A percentile compares a stretch with the other conserved stretches of the same genome.
Conservation (phyloP, 1,139 yeast genomes). For the Magnusiomyces fungicola region DNA sequence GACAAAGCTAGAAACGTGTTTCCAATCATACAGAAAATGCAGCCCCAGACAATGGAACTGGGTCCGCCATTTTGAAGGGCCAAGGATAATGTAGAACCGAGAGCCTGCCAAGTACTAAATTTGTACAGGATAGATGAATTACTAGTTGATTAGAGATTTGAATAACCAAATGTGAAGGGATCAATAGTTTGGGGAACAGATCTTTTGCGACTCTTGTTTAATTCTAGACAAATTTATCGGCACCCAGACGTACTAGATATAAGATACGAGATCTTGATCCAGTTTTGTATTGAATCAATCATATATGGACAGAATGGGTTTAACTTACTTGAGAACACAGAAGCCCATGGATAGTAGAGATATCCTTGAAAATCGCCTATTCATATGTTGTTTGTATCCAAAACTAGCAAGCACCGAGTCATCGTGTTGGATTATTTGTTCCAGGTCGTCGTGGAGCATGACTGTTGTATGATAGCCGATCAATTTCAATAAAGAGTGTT, state of each 20-base stretch:
- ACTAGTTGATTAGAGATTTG: too few species aligned
- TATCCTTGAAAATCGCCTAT: constrained; percentile 15
- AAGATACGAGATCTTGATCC: too few species aligned
- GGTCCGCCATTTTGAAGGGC: constrained; percentile 15
- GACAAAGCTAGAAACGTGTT: constrained; percentile 14
- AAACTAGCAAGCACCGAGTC: constrained; percentile 11
- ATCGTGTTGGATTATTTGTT: constrained; percentile 11
- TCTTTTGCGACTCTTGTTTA: too few species aligned
- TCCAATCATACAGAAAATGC: constrained; percentile 15
- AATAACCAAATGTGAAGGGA: too few species aligned
- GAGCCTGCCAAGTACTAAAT: constrained; percentile 18
- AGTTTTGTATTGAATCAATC: too few species aligned
- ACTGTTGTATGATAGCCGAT: too few species aligned
- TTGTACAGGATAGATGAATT: too few species aligned
- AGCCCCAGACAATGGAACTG: constrained; percentile 16
- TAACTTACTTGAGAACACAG: constrained; percentile 14
- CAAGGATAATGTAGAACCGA: constrained; percentile 15
- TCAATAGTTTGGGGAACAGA: too few species aligned
- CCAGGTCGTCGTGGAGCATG: too few species aligned
- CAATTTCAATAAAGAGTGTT: too few species aligned
- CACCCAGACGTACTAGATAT: too few species aligned
- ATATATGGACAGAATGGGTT: background rate
- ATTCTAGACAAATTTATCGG: too few species aligned
- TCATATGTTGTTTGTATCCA: constrained; percentile 14
- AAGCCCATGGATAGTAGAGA: constrained; percentile 17